Percentiles rank a stretch among this genome's conserved stretches.
Conservation (phyloP, 75 land plant genomes). For the Azolla pinnata region DNA sequence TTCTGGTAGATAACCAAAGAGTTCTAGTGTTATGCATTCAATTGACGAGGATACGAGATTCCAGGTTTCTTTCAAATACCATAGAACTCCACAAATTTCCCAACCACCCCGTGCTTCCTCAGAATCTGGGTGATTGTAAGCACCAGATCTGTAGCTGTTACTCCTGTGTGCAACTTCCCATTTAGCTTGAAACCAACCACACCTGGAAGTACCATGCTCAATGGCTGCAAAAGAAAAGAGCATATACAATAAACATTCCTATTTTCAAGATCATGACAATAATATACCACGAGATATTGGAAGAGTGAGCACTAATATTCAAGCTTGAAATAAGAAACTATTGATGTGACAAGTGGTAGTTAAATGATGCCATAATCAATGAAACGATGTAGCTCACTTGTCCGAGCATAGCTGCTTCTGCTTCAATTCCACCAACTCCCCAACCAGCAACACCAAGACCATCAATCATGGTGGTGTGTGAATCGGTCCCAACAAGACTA, state of each 20-base stretch:
- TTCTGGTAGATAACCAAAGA: too few species aligned
- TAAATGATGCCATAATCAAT: background rate
- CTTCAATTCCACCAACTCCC: constrained; percentile 97
- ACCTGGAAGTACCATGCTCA: constrained; percentile 95
- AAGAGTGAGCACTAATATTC: too few species aligned
- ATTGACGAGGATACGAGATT: too few species aligned
- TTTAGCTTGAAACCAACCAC: constrained; percentile 81
- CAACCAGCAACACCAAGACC: constrained; percentile 94
- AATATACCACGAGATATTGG: too few species aligned
- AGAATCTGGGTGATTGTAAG: constrained; percentile 81
- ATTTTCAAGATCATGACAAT: background rate
- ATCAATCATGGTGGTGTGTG: constrained; percentile 92
- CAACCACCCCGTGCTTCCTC: constrained; percentile 91
- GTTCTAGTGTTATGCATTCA: too few species aligned
- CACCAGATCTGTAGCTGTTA: constrained; percentile 86
- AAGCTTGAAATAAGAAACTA: too few species aligned
- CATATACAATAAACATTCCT: background rate
- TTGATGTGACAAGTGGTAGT: too few species aligned
- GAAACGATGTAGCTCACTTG: constrained; percentile 34
- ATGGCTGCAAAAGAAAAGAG: constrained; percentile 42
- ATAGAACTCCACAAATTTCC: constrained; percentile 88
- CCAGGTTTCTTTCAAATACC: constrained; percentile 35
- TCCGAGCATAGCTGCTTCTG: constrained; percentile 91
- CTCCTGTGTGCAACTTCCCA: constrained; percentile 65
- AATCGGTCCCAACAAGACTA: constrained; percentile 90